These are phyloP conservation scores for Aphanomyces euteiches DNA, from an alignment of 352 stramenopile genomes.

Conservation along the genomic window DNA sequence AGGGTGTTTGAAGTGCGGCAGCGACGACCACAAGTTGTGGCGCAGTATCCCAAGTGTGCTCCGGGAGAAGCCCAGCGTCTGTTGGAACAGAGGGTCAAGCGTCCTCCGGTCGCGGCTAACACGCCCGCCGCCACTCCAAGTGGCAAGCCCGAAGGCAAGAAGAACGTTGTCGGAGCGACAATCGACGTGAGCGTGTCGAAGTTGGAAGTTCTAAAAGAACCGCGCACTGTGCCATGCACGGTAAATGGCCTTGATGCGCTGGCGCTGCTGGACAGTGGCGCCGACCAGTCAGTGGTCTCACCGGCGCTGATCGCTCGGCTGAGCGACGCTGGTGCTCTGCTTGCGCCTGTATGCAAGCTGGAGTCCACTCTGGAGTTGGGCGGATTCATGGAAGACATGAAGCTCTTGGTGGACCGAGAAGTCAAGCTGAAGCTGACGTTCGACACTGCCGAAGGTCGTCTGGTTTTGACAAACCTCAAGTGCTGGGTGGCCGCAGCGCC, in stretches of 20 bases:
- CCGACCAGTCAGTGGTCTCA: conserved; percentile 11
- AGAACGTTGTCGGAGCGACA: no score
- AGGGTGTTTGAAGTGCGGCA: neutral
- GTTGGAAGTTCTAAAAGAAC: neutral
- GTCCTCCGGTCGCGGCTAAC: no score
- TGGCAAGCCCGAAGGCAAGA: no score
- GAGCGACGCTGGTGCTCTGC: neutral
- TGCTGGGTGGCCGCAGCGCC: conserved; percentile 12
- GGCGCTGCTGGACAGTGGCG: conserved; percentile 14
- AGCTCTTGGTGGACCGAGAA: neutral
- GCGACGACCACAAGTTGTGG: neutral
- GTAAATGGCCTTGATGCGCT: neutral
- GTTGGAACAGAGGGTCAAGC: no score
- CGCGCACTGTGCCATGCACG: neutral
- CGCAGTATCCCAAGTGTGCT: no score
- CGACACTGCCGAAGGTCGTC: neutral
- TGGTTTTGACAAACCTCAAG: conserved; percentile 8
- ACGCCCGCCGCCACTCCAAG: no score
- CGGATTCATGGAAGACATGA: conserved; percentile 16
- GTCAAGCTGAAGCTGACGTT: conserved; percentile 9
- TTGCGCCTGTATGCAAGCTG: neutral
- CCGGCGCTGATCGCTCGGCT: conserved; percentile 3
- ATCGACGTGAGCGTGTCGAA: neutral
- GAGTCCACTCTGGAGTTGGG: neutral
- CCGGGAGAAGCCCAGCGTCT: no score